A percentile compares a stretch with the other conserved stretches of the same genome.
Conservation (phyloP, 768 basidiomycete species). For the Termitomyces sp. region DNA sequence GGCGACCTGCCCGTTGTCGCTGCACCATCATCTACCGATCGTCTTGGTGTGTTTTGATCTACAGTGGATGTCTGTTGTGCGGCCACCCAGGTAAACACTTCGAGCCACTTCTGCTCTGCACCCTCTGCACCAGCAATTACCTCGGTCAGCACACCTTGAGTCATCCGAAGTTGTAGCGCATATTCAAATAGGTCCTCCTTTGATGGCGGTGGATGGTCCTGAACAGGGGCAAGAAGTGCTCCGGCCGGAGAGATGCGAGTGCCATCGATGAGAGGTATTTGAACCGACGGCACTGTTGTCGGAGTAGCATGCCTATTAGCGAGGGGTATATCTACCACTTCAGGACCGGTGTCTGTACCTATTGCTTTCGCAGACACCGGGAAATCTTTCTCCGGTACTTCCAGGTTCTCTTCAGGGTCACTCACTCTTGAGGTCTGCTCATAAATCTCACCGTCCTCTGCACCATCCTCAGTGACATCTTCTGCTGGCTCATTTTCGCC, state of each 20-base stretch:
- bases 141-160: slow-evolving; percentile 78
- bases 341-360: background rate
- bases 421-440: background rate
- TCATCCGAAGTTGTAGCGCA: slow-evolving; percentile 83
- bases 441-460: slow-evolving; percentile 8
- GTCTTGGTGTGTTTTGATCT: slow-evolving; percentile 16
- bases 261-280: slow-evolving; percentile 21
- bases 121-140: slow-evolving; percentile 82
- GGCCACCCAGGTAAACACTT: slow-evolving; percentile 85
- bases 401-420: background rate
- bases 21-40: slow-evolving; percentile 17
- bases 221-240: slow-evolving; percentile 41
- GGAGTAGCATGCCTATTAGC: background rate
- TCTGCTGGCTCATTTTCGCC: slow-evolving; percentile 24
- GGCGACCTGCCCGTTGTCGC: slow-evolving; percentile 11
- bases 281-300: slow-evolving; percentile 10
- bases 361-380: background rate
- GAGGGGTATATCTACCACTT: background rate
- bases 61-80: slow-evolving; percentile 37
- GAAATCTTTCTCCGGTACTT: slow-evolving; percentile 4
- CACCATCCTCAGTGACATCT: slow-evolving; percentile 16
- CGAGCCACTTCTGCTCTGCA: slow-evolving; percentile 77
- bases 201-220: slow-evolving; percentile 48
- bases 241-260: slow-evolving; percentile 35
- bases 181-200: slow-evolving; percentile 67